Evolutionary conservation across 2,329 filamentous ascomycete species (phyloP), one percentile per base, ranked within the genome.

Genomic region (Huntiella decipiens): DNA sequence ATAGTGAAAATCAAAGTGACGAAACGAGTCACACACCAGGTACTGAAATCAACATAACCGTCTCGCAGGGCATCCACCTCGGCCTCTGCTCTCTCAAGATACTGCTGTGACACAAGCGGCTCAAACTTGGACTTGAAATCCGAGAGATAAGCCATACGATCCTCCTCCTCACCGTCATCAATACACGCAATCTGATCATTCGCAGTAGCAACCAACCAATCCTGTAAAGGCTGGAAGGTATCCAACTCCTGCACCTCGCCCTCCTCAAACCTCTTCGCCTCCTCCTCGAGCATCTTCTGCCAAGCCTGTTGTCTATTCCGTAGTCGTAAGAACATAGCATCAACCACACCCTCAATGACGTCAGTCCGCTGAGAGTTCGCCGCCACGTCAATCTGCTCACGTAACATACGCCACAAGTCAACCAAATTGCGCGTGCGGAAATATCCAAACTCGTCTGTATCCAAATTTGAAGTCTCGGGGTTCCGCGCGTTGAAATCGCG

Each of bases 121-220:
- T 84, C 81, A 57, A 92, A 81, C 56, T 91, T 84, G 54, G 79
- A 75, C 54, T 77, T 77, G 73, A 95, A 95, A 56, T 80, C 79
- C 3, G 83, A 79, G 43, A 96, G 71, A 64, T 95, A 95, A 28
- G 82, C 83, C 19, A 82, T 66, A 31, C 80, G 77, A 45, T 77
- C 75, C 35, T 73, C 71, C 45, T 83, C 80, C 51, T 84, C 80
- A 53, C 81, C 81, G 57, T 96, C 92, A 60, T 96, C 91, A 56
- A 98, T 94, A 61, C 86, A 95, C 47, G 87, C 87, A 58, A 98
- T 96, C 61, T 98, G 91, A 63, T 98, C 91, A 64, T 98, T 98
- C 54, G 92, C 91, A 48, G 92, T 85, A 39, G 91, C 87, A 45
- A 98, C 78, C 47, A 98, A 79, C 86, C 88, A 98, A 64, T 98